phyloP scores from a whole-genome alignment of 768 basidiomycete species.

The Mycena capillaripes region DNA sequence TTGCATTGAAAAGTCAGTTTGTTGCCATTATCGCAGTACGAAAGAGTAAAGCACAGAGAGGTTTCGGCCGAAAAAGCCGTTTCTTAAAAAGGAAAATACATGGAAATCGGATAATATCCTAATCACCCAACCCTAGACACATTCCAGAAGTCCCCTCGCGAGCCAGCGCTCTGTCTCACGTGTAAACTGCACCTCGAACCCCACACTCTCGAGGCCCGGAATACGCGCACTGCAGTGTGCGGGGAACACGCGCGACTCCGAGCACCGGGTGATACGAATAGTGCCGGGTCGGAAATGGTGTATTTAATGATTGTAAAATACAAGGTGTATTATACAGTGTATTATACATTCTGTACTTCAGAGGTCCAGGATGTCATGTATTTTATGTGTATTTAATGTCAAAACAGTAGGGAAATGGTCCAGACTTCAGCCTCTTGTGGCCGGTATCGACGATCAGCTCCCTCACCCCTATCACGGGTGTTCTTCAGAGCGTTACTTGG shows the following conservation, averaged over 20 bases:
- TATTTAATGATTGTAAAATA: background rate
- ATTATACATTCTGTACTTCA: background rate
- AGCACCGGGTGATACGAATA: constrained; percentile 2
- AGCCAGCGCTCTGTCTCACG: background rate
- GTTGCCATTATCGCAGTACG: too few species aligned
- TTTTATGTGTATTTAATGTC: background rate
- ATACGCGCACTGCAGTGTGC: background rate
- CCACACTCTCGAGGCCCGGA: background rate
- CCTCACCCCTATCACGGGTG: too few species aligned
- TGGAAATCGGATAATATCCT: too few species aligned
- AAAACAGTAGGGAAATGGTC: too few species aligned
- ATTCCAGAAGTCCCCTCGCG: background rate
- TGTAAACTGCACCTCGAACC: background rate
- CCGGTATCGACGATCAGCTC: too few species aligned
- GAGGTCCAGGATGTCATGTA: background rate
- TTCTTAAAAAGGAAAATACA: too few species aligned
- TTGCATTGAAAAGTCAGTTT: too few species aligned
- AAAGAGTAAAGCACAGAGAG: background rate
- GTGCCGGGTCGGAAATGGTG: background rate
- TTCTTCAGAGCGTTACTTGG: too few species aligned
- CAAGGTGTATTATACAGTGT: background rate
- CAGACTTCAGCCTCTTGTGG: too few species aligned
- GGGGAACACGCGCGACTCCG: constrained; percentile 10
- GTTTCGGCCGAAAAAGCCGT: background rate
- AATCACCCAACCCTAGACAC: background rate